Evolutionary conservation across 306 rosid species (phyloP).

Genomic region (Lagenaria siceraria): DNA sequence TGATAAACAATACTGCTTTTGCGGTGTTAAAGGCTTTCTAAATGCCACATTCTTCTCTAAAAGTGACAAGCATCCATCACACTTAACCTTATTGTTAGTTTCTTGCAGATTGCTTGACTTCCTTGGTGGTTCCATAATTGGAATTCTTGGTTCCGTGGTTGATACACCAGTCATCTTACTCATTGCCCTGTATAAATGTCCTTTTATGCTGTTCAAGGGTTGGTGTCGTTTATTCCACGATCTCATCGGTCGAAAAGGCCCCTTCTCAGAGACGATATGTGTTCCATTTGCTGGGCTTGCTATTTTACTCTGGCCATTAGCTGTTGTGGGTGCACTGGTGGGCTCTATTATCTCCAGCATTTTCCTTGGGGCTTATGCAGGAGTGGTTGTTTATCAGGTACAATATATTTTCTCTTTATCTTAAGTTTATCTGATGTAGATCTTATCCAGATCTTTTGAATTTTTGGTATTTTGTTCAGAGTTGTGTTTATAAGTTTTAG

Average conservation of each 20-base stretch:
- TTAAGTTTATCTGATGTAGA: too few species aligned
- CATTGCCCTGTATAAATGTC: constrained; percentile 61
- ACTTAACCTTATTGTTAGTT: not conserved
- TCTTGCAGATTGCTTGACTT: constrained; percentile 62
- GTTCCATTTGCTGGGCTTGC: constrained; percentile 98
- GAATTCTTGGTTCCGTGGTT: constrained; percentile 47
- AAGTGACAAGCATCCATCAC: not conserved
- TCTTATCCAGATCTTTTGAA: too few species aligned
- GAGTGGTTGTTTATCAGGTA: constrained; percentile 78
- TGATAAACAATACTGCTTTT: not conserved
- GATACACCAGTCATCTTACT: constrained; percentile 62
- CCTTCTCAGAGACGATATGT: constrained; percentile 92
- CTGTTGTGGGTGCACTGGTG: constrained; percentile 62
- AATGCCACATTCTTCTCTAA: not conserved
- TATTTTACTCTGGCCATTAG: constrained; percentile 88
- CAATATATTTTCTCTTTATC: not conserved
- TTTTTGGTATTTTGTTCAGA: too few species aligned
- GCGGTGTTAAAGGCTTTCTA: not conserved
- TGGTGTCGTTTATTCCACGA: constrained; percentile 90
- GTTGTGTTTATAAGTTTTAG: too few species aligned
- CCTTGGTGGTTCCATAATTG: constrained; percentile 55
- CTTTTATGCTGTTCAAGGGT: constrained; percentile 86
- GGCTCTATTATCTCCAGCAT: constrained; percentile 55
- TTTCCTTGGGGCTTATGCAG: constrained; percentile 76
- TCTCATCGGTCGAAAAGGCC: constrained; percentile 94